Evolutionary conservation across 2,329 filamentous ascomycete species (phyloP).

Genomic region (Botrytis fragariae): DNA sequence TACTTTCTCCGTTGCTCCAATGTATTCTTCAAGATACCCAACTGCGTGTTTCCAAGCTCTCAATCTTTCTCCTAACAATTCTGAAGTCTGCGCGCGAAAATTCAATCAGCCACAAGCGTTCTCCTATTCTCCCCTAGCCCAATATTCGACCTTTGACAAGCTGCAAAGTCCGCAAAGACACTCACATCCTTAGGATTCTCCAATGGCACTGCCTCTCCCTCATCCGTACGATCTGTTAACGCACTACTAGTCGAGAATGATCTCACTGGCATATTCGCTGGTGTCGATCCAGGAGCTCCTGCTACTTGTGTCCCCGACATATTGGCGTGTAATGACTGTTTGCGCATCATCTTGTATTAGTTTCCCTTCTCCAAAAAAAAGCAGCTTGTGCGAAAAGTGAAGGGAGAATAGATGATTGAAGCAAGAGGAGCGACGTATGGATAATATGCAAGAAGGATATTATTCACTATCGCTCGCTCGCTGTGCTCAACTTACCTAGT

Average conservation of each 20-base stretch:
- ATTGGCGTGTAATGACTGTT: constrained; percentile 25
- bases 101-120: background rate
- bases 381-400: background rate
- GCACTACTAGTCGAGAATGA: constrained; percentile 31
- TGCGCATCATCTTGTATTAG: constrained; percentile 30
- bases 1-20: constrained; percentile 79
- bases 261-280: constrained; percentile 33
- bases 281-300: constrained; percentile 31
- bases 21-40: constrained; percentile 86
- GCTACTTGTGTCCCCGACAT: constrained; percentile 31
- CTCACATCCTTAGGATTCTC: constrained; percentile 37
- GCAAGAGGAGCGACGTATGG: background rate
- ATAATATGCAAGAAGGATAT: background rate
- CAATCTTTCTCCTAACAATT: constrained; percentile 79
- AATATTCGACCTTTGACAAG: background rate
- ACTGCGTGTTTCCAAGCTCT: constrained; percentile 96
- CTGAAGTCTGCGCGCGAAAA: constrained; percentile 59
- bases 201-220: constrained; percentile 36
- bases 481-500: background rate
- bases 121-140: too few relatives aligned
- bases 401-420: background rate
- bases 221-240: constrained; percentile 29
- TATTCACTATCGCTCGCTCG: background rate
- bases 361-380: background rate
- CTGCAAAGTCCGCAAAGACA: constrained; percentile 7